Conservation (phyloP, 2,329 filamentous ascomycete genomes). For the Aspergillus sp. region DNA sequence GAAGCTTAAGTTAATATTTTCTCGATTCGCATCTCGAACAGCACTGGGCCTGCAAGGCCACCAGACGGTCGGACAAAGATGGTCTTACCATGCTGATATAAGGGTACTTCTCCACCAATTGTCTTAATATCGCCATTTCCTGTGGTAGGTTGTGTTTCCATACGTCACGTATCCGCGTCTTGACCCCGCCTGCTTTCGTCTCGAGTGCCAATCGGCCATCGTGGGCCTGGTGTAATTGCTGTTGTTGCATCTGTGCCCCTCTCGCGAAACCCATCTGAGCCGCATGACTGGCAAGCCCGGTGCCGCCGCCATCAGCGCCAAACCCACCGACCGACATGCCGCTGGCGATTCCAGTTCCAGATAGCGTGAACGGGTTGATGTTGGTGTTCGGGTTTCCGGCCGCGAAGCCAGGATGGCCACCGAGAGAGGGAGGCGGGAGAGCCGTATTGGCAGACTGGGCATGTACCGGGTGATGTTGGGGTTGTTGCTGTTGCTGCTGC, state of each 20-base stretch:
- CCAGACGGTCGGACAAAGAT: background rate
- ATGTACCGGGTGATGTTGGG: slow-evolving; percentile 44
- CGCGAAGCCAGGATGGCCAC: slow-evolving; percentile 69
- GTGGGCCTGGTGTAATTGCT: slow-evolving; percentile 50
- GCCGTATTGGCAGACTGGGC: slow-evolving; percentile 48
- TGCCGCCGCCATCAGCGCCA: slow-evolving; percentile 58
- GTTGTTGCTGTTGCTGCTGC: slow-evolving; percentile 43
- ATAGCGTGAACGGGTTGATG: slow-evolving; percentile 63
- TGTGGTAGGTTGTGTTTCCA: slow-evolving; percentile 90
- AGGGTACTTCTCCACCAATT: slow-evolving; percentile 84
- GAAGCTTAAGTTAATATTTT: background rate
- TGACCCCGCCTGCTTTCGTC: slow-evolving; percentile 58
- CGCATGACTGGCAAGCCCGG: slow-evolving; percentile 80
- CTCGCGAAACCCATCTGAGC: slow-evolving; percentile 85
- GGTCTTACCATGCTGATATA: slow-evolving; percentile 92
- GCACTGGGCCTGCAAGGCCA: background rate
- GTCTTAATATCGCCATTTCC: slow-evolving; percentile 82
- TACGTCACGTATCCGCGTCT: slow-evolving; percentile 88
- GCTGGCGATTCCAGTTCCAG: slow-evolving; percentile 52
- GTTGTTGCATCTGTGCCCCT: slow-evolving; percentile 64
- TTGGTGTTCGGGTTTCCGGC: slow-evolving; percentile 61
- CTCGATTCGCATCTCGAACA: background rate
- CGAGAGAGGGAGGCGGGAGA: slow-evolving; percentile 59
- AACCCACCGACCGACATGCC: slow-evolving; percentile 59
- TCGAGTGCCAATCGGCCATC: slow-evolving; percentile 56